Base-by-base conservation (phyloP, 257 asterid species). In the Nicotiana tomentosiformis region DNA sequence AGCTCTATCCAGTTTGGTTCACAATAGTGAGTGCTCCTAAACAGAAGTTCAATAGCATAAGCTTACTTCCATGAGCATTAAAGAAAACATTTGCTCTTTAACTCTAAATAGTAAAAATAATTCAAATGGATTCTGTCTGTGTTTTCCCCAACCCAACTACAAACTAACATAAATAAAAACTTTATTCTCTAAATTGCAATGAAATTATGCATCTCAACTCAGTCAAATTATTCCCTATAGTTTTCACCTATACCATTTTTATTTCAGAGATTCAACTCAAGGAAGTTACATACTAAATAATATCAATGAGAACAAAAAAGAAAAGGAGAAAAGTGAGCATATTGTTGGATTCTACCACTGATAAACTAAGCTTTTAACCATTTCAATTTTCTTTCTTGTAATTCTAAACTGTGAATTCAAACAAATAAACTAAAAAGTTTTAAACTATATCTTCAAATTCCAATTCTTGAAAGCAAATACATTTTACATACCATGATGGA, bases 401-500 rank as follows among this genome's bases (percentile, higher is more conserved):
- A 66, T 32, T 66, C 0, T 20, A 20, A 60, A 60, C 4, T 4
- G 16, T 4, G 5, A 53, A 53, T 53, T 15, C 5, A 15, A 12
- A 11, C 5, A 53, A 14, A 53, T 12, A 14, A 53, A 53, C 1
- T 5, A 56, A 5, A 56, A 15, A 5, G 2, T 56, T 15, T 56
- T 3, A 56, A 56, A 56, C n/a, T 16, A 16, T 16, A 15, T 56
- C n/a, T 56, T 56, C 51, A 43, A 43, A 43, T 2, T 43, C 12
- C 12, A 43, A 43, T 43, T 43, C 10, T 0, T 43, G 51, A 43
- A 43, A 9, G 51, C 51, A 43, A 43, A 43, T 43, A 43, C 51
- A 43, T 9, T 43, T 9, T 43, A 9, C 51, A 43, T 43, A 43
- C 90, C 90, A 80, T 84, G 62, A 83, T 82, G 70, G 82, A 66